Evolutionary conservation across 2,329 filamentous ascomycete genomes (phyloP).

Genomic region (Cylindrodendrum hubeiense): DNA sequence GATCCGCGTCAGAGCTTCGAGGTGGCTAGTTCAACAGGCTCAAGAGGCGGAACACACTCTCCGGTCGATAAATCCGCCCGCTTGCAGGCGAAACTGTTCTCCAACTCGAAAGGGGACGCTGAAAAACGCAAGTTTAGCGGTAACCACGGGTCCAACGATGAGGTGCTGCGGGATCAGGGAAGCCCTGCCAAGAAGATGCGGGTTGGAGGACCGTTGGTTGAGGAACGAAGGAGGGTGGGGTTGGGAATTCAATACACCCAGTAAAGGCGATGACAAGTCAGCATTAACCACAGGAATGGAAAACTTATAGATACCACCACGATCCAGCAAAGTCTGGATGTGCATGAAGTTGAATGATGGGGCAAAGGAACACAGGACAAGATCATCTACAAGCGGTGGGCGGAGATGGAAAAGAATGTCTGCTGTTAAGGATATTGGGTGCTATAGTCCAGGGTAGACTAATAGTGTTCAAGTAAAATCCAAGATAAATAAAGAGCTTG

Average conservation of each 20-base stretch:
- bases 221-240: slow-evolving; percentile 58
- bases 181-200: slow-evolving; percentile 67
- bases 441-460: not conserved
- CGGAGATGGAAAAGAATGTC: slow-evolving; percentile 1
- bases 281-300: not conserved
- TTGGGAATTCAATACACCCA: slow-evolving; percentile 65
- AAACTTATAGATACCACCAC: slow-evolving; percentile 13
- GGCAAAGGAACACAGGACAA: slow-evolving; percentile 8
- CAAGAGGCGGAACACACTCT: slow-evolving; percentile 58
- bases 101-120: slow-evolving; percentile 55
- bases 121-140: slow-evolving; percentile 67
- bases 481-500: not conserved
- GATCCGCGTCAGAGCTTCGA: slow-evolving; percentile 67
- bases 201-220: slow-evolving; percentile 54
- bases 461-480: not conserved
- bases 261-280: slow-evolving; percentile 15
- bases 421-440: not conserved
- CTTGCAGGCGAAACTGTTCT: slow-evolving; percentile 65
- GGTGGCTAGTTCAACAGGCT: slow-evolving; percentile 57
- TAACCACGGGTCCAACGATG: slow-evolving; percentile 44
- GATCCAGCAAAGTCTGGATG: not conserved
- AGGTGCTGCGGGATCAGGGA: slow-evolving; percentile 50
- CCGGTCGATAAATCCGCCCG: slow-evolving; percentile 59
- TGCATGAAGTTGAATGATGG: not conserved
- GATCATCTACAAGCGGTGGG: not conserved